Evolutionary conservation across 192 early-diverging fungal species (phyloP), one percentile per base, ranked within the genome.

Genomic region (Backusella liffmaniae): DNA sequence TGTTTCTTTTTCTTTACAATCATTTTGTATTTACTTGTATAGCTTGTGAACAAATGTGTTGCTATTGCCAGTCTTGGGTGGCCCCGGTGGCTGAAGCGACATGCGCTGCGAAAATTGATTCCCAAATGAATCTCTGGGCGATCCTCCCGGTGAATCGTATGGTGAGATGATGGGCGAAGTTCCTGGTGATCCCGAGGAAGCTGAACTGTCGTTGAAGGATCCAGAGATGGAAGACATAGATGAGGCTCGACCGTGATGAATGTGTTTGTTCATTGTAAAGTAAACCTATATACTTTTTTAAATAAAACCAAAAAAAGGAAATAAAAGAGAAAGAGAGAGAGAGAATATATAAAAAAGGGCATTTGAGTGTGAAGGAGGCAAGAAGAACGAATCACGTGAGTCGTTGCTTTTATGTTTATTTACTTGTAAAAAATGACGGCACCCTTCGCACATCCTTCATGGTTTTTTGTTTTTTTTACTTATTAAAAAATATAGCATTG

Each of bases 1-100:
- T 13, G 10, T 62, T 10, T 59, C 4, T 3, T 26, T 12, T 59
- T 37, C 16, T 29, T 44, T 41, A 74, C 18, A 44, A 16, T n/a
- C 56, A 49, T 59, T 1, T 49, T 9, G 30, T 74, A 70, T 76
- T 72, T 88, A 88, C 85, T 87, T 86, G 81, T 84, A 86, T n/a
- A 87, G 56, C 71, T 88, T 88, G 67, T 88, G 85, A 44, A 86
- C 87, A 83, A 88, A 88, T 1, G 87, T 88, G 41, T 88, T 88
- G 30, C 78, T 88, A 29, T 77, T 62, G 12, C 56, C 56, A n/a
- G 68, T 13, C 56, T 68, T 75, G 41, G 37, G 1, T 62, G 41
- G 42, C 5, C 67, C 21, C 13, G 29, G 70, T 10, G 37, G 70
- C 18, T 72, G 70, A 9, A 23, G 70, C 29, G 82, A 81, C 44